Conservation (phyloP, 2,329 filamentous ascomycete genomes). For the Fusarium duplospermum region DNA sequence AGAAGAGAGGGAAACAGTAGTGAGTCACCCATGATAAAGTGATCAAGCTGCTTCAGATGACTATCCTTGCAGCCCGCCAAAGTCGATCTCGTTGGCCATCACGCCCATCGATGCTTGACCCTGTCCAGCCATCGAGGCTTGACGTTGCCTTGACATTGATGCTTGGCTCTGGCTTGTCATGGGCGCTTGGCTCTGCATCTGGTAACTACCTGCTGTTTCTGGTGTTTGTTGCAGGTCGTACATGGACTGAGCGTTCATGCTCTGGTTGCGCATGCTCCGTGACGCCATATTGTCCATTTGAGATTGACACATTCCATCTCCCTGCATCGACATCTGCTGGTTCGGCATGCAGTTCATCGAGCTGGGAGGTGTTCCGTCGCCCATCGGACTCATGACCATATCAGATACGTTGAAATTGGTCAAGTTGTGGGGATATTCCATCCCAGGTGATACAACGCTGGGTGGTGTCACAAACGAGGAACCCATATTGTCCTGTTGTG, state of each 20-base stretch:
- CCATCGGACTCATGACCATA: constrained; percentile 64
- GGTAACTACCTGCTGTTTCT: constrained; percentile 49
- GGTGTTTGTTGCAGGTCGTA: constrained; percentile 42
- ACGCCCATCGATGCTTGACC: not conserved
- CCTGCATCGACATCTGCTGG: constrained; percentile 45
- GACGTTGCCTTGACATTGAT: constrained; percentile 12
- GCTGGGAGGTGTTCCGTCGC: constrained; percentile 41
- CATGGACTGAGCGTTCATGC: constrained; percentile 44
- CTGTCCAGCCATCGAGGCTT: not conserved
- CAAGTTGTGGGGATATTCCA: constrained; percentile 61
- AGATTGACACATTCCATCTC: constrained; percentile 47
- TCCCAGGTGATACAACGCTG: constrained; percentile 63
- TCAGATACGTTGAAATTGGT: constrained; percentile 62
- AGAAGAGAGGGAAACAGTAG: not conserved
- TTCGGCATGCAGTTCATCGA: constrained; percentile 36
- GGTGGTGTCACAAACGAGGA: constrained; percentile 66
- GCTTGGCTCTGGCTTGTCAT: constrained; percentile 47
- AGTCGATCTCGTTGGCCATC: constrained; percentile 41
- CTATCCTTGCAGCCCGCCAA: constrained; percentile 7
- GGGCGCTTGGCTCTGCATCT: constrained; percentile 45
- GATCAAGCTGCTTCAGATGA: not conserved
- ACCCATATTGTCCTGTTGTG: constrained; percentile 53
- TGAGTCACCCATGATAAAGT: not conserved
- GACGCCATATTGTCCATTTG: constrained; percentile 42
- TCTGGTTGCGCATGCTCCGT: constrained; percentile 44